A percentile compares a stretch with the other conserved stretches of the same genome.
Conservation (phyloP, 148 eudicot genomes). For the Vaccinium vitisidaea region DNA sequence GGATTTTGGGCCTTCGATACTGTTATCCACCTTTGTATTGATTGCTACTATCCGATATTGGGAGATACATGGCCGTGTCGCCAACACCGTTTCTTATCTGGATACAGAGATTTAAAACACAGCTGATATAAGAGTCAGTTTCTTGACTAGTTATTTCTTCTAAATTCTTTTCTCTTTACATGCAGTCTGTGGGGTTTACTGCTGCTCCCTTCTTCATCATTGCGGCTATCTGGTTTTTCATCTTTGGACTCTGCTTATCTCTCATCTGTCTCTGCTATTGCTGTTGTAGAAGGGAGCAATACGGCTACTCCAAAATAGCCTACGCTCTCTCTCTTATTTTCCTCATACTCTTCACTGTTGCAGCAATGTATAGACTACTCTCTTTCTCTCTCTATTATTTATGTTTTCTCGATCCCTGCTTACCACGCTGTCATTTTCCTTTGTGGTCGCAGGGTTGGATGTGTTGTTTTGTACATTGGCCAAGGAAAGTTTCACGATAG, state of each 20-base stretch:
- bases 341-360: slow-evolving; percentile 70
- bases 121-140: background rate
- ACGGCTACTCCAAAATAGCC: slow-evolving; percentile 72
- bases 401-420: slow-evolving; percentile 1
- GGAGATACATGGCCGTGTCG: background rate
- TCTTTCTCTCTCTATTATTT: slow-evolving; percentile 11
- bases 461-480: slow-evolving; percentile 71
- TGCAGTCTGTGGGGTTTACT: slow-evolving; percentile 83
- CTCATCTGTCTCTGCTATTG: slow-evolving; percentile 51
- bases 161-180: slow-evolving; percentile 14
- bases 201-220: slow-evolving; percentile 69
- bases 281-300: slow-evolving; percentile 57
- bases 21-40: background rate
- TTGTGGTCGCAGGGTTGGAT: slow-evolving; percentile 62
- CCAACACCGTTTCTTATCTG: background rate
- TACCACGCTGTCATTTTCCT: slow-evolving; percentile 4
- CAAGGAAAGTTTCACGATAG: slow-evolving; percentile 68
- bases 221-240: slow-evolving; percentile 57
- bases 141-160: background rate
- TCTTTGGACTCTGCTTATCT: slow-evolving; percentile 63
- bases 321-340: slow-evolving; percentile 69
- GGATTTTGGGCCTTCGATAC: background rate
- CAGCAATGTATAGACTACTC: slow-evolving; percentile 57
- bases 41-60: background rate
- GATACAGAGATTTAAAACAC: background rate